Conservation (phyloP, 78 protist genomes). For the Goniomonas avonlea region DNA sequence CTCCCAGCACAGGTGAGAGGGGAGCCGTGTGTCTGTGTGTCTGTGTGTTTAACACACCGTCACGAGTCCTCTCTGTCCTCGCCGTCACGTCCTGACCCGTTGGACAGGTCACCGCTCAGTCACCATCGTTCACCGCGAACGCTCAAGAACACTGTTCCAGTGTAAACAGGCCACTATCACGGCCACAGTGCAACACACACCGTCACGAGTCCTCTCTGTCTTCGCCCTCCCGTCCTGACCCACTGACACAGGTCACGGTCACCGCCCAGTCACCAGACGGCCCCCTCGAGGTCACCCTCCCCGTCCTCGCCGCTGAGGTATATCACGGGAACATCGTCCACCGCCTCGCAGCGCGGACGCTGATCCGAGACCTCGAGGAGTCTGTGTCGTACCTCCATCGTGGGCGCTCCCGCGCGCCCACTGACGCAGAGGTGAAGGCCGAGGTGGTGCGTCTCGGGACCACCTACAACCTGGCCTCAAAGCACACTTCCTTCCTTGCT, state of each 20-base stretch:
- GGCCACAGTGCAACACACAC: neutral
- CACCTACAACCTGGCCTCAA: constrained; percentile 19
- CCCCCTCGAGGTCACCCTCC: neutral
- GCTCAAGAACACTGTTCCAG: neutral
- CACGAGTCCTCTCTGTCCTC: neutral
- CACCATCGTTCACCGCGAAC: constrained; percentile 22
- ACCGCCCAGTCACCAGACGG: neutral
- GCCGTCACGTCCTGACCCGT: neutral
- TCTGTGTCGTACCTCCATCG: constrained; percentile 1
- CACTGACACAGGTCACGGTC: neutral
- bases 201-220: neutral
- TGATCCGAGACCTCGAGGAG: constrained; percentile 44
- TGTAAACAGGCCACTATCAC: neutral
- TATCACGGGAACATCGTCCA: constrained; percentile 17
- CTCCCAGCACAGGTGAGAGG: too few species aligned
- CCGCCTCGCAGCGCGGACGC: constrained; percentile 45
- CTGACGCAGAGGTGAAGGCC: neutral
- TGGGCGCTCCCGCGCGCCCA: neutral
- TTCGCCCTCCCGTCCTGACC: neutral
- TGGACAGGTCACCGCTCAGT: neutral
- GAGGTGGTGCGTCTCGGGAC: constrained; percentile 35
- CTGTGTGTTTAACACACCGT: neutral
- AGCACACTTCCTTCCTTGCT: constrained; percentile 37
- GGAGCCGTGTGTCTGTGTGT: too few species aligned
- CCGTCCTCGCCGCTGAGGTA: neutral